phyloP scores from a whole-genome alignment of 805 yeast genomes.

The Nakazawaea anatomiae region DNA sequence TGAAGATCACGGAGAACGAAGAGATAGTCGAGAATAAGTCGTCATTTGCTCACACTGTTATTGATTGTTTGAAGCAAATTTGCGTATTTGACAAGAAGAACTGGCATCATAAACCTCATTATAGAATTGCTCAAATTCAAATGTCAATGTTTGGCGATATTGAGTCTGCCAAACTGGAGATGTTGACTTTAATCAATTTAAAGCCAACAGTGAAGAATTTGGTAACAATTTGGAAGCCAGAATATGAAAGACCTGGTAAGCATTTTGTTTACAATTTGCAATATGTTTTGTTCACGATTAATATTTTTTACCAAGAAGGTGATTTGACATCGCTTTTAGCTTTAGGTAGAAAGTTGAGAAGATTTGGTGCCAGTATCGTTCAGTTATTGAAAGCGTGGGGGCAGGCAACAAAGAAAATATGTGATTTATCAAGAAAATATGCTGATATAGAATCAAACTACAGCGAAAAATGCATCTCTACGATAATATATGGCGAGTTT shows the following conservation, averaged over 20 bases:
- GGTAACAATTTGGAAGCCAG: slow-evolving; percentile 91
- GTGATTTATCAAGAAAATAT: slow-evolving; percentile 43
- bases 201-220: slow-evolving; percentile 66
- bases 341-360: slow-evolving; percentile 68
- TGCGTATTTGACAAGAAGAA: slow-evolving; percentile 64
- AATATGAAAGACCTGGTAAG: slow-evolving; percentile 85
- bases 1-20: slow-evolving; percentile 15
- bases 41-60: slow-evolving; percentile 32
- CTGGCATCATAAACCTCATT: slow-evolving; percentile 89
- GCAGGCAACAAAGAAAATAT: slow-evolving; percentile 42
- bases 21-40: slow-evolving; percentile 11
- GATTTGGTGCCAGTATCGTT: slow-evolving; percentile 73
- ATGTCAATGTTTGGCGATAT: slow-evolving; percentile 48
- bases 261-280: slow-evolving; percentile 75
- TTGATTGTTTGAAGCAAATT: slow-evolving; percentile 42
- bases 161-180: slow-evolving; percentile 54
- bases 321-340: slow-evolving; percentile 56
- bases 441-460: slow-evolving; percentile 36
- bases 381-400: slow-evolving; percentile 65
- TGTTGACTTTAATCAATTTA: slow-evolving; percentile 57
- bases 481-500: slow-evolving; percentile 39
- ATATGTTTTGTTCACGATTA: slow-evolving; percentile 61
- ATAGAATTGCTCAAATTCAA: slow-evolving; percentile 58
- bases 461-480: slow-evolving; percentile 47
- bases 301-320: slow-evolving; percentile 41